Evolutionary conservation across 2,329 filamentous ascomycete genomes (phyloP).

Genomic region (Aspergillus caelatus): DNA sequence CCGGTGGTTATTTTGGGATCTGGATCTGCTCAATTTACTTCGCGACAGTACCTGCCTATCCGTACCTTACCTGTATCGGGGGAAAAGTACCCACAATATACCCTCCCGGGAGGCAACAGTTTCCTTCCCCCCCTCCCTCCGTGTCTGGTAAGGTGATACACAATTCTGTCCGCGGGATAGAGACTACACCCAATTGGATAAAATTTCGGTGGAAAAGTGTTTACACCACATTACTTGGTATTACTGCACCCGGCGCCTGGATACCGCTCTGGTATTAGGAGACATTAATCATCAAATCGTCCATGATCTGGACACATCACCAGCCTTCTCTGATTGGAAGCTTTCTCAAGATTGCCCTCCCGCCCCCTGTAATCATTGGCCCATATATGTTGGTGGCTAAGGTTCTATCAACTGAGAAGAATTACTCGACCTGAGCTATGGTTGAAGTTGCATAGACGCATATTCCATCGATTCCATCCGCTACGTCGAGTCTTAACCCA

Average conservation of each 20-base stretch:
- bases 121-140: not conserved
- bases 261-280: not conserved
- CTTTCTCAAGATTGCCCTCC: not conserved
- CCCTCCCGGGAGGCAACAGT: not conserved
- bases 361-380: constrained; percentile 2
- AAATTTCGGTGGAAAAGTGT: not conserved
- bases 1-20: constrained; percentile 36
- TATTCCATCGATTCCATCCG: not conserved
- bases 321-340: constrained; percentile 11
- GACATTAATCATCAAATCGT: not conserved
- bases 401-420: not conserved
- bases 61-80: constrained; percentile 13
- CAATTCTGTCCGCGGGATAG: not conserved
- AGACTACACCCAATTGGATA: not conserved
- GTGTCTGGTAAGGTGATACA: constrained; percentile 4
- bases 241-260: constrained; percentile 6
- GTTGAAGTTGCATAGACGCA: not conserved
- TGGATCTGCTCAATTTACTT: constrained; percentile 25
- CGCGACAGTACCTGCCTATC: constrained; percentile 14
- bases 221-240: constrained; percentile 4
- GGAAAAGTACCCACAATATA: constrained; percentile 4
- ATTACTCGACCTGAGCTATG: not conserved
- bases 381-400: constrained; percentile 9
- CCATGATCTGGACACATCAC: constrained; percentile 4
- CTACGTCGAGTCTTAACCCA: not conserved